Evolutionary conservation across 2,329 filamentous ascomycete genomes (phyloP).

Genomic region (Fusarium vanettenii): DNA sequence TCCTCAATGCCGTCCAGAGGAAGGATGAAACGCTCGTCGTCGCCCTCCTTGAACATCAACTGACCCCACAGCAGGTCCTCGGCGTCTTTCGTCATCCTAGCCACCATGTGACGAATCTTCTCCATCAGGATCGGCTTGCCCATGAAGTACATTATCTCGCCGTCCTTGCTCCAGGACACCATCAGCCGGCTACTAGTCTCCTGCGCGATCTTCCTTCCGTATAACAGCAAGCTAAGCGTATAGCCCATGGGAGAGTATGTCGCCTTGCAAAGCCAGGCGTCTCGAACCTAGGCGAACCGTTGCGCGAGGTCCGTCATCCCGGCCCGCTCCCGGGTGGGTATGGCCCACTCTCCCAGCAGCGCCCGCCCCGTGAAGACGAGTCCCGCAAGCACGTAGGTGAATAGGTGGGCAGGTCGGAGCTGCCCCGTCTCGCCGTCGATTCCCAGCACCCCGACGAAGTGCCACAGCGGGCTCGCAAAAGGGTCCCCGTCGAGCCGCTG

Average conservation of each 20-base stretch:
- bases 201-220: not conserved
- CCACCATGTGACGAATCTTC: not conserved
- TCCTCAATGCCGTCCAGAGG: not conserved
- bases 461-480: too few relatives aligned
- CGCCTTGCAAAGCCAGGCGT: not conserved
- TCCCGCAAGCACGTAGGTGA: not conserved
- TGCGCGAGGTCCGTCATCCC: not conserved
- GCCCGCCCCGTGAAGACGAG: not conserved
- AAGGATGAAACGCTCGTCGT: not conserved
- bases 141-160: conserved; percentile 2
- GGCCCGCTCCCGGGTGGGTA: not conserved
- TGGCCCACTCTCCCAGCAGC: not conserved
- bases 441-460: not conserved
- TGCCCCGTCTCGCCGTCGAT: not conserved
- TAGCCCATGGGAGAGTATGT: conserved; percentile 3
- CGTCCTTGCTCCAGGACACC: not conserved
- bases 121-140: too few relatives aligned
- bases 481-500: not conserved
- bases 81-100: not conserved
- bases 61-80: not conserved
- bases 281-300: not conserved
- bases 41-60: conserved; percentile 3
- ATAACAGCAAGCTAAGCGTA: conserved; percentile 1
- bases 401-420: not conserved
- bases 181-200: not conserved